Conservation (phyloP, 2,329 filamentous ascomycete genomes). For the Nannizziopsis barbatae region DNA sequence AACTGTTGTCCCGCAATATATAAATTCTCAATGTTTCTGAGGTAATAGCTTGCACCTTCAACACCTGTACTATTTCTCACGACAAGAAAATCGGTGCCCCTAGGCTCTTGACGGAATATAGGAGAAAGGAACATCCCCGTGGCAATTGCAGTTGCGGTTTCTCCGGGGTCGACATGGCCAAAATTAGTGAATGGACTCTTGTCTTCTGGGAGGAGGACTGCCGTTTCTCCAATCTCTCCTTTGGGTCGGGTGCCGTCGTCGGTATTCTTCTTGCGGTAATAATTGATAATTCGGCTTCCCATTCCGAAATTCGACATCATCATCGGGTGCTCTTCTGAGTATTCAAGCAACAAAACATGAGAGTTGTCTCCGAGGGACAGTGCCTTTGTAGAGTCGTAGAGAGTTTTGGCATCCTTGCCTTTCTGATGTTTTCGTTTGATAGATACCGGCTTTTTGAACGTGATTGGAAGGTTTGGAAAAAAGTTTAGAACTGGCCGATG, state of each 20-base stretch:
- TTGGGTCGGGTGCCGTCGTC: constrained; percentile 69
- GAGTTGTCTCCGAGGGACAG: constrained; percentile 83
- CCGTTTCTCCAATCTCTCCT: constrained; percentile 74
- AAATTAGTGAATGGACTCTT: constrained; percentile 94
- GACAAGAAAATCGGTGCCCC: constrained; percentile 73
- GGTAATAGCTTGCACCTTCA: constrained; percentile 65
- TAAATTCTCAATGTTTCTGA: constrained; percentile 83
- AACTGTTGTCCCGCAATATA: constrained; percentile 89
- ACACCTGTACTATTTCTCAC: constrained; percentile 69
- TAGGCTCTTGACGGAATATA: constrained; percentile 74
- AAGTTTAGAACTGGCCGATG: constrained; percentile 72
- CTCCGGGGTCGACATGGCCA: constrained; percentile 80
- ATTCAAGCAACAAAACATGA: constrained; percentile 77
- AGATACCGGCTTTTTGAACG: constrained; percentile 59
- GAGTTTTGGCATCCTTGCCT: constrained; percentile 62
- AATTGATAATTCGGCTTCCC: constrained; percentile 92
- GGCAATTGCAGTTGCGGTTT: constrained; percentile 80
- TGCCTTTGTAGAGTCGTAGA: constrained; percentile 71
- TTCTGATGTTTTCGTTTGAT: constrained; percentile 75
- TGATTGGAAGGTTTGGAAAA: constrained; percentile 56
- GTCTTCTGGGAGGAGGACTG: constrained; percentile 80
- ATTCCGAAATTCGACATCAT: constrained; percentile 95
- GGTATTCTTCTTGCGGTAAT: constrained; percentile 74
- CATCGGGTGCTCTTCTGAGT: constrained; percentile 84
- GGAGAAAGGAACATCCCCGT: constrained; percentile 94